These are phyloP conservation scores for Arabis alpina DNA, from an alignment of 345 rosid genomes.

Conservation along the genomic window DNA sequence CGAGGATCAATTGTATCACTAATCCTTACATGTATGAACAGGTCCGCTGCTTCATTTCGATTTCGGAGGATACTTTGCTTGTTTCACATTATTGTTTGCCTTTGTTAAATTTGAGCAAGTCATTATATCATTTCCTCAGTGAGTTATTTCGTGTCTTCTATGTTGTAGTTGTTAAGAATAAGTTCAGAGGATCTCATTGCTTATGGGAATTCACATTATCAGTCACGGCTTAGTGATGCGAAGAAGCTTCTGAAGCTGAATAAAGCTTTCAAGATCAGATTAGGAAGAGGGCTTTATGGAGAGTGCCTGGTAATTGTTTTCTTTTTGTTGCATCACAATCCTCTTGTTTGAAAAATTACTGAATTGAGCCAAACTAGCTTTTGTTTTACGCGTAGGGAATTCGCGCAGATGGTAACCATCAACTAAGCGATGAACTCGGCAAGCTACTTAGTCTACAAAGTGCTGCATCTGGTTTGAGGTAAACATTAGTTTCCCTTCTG, in stretches of 20 bases:
- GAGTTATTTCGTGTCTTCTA: conserved; percentile 27
- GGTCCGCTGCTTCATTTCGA: conserved; percentile 46
- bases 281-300: conserved; percentile 95
- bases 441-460: conserved; percentile 79
- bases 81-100: background rate
- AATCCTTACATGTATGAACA: conserved; percentile 71
- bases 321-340: background rate
- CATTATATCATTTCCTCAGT: background rate
- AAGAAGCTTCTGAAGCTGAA: conserved; percentile 64
- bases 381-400: conserved; percentile 56
- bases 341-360: conserved; percentile 12
- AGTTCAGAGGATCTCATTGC: conserved; percentile 57
- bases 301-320: conserved; percentile 75
- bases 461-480: conserved; percentile 84
- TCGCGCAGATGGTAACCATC: conserved; percentile 71
- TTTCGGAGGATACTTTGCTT: background rate
- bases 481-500: conserved; percentile 1
- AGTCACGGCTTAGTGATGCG: conserved; percentile 56
- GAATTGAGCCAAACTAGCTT: background rate
- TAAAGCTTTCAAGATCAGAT: conserved; percentile 57
- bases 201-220: conserved; percentile 55
- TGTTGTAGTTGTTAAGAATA: conserved; percentile 62
- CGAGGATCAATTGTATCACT: conserved; percentile 71
- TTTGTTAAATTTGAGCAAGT: background rate
- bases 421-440: conserved; percentile 71